Base-by-base conservation (phyloP, 1,284 basidiomycete genomes). In the Pisolithus thermaeus region DNA sequence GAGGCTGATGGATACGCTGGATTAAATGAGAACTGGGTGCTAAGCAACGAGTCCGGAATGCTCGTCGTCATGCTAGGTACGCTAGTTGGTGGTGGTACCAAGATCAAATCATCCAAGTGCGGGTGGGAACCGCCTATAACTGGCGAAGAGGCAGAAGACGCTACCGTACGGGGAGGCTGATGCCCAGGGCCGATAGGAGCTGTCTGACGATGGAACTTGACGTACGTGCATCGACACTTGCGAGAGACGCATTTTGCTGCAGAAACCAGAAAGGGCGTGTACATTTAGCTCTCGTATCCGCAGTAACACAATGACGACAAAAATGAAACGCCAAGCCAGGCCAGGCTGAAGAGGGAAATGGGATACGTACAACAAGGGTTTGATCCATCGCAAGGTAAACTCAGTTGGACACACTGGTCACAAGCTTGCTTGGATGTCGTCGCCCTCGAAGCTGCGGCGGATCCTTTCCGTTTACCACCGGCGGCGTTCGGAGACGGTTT, bases 181-280 rank as follows among this genome's bases (percentile, higher is more conserved):
- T 79, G 86, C 16, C 85, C 86, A 16, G 86, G 85, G 7, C 86
- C 86, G 7, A 78, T 74, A 18, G 87, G 85, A 0, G 85, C 86
- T 0, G 87, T 87, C 60, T 89, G 87, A n/a, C 84, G 79, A 62
- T 87, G 85, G 60, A 90, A 89, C 62, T 92, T 92, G 70, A 89
- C 82, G 64, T 86, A 93, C 0, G 88, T 90, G 70, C 91, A 94
- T 3, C 82, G 76, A 53, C 76, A 77, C 63, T 89, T 89, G 45
- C 87, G 80, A 57, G 84, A 78, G 1, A 82, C 61, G 61, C 91
- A 93, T 74, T 90, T 91, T 4, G 83, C 90, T 91, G 54, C 23
- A 23, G 36, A 49, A 52, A 35, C 28, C 39, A 39, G 38, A n/a
- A 22, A 32, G 8, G 18, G 30, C 16, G 44, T 20, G 23, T 16